Conservation (phyloP, 148 eudicot genomes). For the Chenopodium suecicum region DNA sequence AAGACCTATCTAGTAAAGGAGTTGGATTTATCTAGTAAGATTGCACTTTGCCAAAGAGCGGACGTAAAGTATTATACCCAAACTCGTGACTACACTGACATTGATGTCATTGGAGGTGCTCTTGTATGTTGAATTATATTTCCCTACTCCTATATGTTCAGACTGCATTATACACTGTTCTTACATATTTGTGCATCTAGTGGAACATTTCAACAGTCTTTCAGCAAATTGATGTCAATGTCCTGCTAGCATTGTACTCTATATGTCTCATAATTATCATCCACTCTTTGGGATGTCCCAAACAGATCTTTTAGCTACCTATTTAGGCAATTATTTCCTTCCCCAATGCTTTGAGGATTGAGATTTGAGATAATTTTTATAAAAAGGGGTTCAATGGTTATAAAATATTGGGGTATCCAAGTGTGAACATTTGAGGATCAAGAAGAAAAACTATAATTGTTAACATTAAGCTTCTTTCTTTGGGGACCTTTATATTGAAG, state of each 20-base stretch:
- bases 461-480: too few relatives aligned
- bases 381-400: too few relatives aligned
- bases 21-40: conserved; percentile 58
- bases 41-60: conserved; percentile 82
- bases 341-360: background rate
- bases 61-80: conserved; percentile 87
- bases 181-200: background rate
- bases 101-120: conserved; percentile 73
- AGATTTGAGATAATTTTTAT: too few relatives aligned
- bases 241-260: background rate
- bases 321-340: background rate
- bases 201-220: background rate
- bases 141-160: conserved; percentile 8
- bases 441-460: too few relatives aligned
- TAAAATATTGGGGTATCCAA: too few relatives aligned
- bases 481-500: too few relatives aligned
- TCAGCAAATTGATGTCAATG: background rate
- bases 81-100: conserved; percentile 91
- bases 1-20: conserved; percentile 76
- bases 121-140: conserved; percentile 47
- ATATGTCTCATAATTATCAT: background rate
- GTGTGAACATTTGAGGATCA: too few relatives aligned
- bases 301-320: background rate
- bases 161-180: background rate
- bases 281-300: background rate